phyloP scores from a whole-genome alignment of 768 basidiomycete genomes.

The Leccinum subgranulosum region DNA sequence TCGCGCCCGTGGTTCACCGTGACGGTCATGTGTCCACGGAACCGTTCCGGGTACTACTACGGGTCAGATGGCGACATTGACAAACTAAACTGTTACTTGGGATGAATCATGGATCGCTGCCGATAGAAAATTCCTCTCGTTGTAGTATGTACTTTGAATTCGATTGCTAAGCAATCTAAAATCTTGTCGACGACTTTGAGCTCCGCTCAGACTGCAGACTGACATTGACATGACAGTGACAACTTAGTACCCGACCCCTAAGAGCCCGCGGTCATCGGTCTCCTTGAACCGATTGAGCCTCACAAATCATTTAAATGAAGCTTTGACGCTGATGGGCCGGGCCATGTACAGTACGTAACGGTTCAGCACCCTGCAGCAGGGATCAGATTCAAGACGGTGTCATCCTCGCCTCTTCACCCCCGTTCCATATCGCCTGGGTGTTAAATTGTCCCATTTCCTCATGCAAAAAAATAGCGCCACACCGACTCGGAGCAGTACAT shows the following conservation, averaged over 20 bases:
- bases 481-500: neutral
- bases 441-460: neutral
- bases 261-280: neutral
- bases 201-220: neutral
- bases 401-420: neutral
- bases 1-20: neutral
- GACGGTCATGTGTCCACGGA: neutral
- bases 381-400: neutral
- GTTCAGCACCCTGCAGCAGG: neutral
- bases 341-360: neutral
- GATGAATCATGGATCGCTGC: neutral
- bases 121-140: too few species aligned
- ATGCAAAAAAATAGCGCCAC: neutral
- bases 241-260: neutral
- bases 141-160: neutral
- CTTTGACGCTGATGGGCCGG: neutral
- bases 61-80: neutral
- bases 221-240: neutral
- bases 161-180: neutral
- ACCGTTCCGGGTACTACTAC: neutral
- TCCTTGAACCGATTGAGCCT: neutral
- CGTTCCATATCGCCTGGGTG: neutral
- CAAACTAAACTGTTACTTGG: neutral
- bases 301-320: neutral
- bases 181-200: neutral